Evolutionary conservation across 2,329 filamentous ascomycete genomes (phyloP).

Genomic region (Pseudopithomyces maydicus): DNA sequence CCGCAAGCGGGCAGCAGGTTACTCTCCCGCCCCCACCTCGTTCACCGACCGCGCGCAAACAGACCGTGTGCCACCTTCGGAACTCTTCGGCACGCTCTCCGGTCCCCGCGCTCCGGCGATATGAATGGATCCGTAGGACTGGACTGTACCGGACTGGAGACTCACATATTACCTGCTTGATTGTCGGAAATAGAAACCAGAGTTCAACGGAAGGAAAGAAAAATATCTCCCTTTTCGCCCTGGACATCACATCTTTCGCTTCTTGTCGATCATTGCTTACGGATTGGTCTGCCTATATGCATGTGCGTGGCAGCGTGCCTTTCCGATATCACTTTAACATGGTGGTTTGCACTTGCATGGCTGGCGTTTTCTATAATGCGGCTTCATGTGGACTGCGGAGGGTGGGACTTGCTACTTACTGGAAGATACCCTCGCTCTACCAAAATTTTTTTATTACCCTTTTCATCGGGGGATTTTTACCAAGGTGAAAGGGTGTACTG

Average conservation of each 20-base stretch:
- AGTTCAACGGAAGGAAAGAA: too few species aligned
- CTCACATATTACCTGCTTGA: too few species aligned
- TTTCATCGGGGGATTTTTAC: too few species aligned
- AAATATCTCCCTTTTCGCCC: too few species aligned
- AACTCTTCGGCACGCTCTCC: slow-evolving; percentile 43
- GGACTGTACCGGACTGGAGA: too few species aligned
- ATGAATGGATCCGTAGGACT: slow-evolving; percentile 18
- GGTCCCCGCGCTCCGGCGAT: slow-evolving; percentile 41
- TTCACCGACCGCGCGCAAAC: slow-evolving; percentile 53
- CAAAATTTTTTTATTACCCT: too few species aligned
- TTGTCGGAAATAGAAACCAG: not conserved
- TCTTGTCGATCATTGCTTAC: slow-evolving; percentile 15
- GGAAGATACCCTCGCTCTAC: not conserved
- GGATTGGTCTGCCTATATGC: slow-evolving; percentile 4
- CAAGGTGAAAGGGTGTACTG: too few species aligned
- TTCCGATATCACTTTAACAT: not conserved
- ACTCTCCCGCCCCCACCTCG: slow-evolving; percentile 73
- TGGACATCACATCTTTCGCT: slow-evolving; percentile 5
- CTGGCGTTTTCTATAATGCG: slow-evolving; percentile 4
- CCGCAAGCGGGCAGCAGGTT: slow-evolving; percentile 78
- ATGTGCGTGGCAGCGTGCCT: not conserved
- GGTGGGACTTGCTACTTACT: too few species aligned
- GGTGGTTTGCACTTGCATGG: slow-evolving; percentile 8
- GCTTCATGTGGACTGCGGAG: not conserved
- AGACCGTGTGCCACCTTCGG: slow-evolving; percentile 57